Percentiles rank a stretch among this genome's conserved stretches.
phyloP scores from a whole-genome alignment of 306 rosid genomes.

The Echinosophora koreensis region DNA sequence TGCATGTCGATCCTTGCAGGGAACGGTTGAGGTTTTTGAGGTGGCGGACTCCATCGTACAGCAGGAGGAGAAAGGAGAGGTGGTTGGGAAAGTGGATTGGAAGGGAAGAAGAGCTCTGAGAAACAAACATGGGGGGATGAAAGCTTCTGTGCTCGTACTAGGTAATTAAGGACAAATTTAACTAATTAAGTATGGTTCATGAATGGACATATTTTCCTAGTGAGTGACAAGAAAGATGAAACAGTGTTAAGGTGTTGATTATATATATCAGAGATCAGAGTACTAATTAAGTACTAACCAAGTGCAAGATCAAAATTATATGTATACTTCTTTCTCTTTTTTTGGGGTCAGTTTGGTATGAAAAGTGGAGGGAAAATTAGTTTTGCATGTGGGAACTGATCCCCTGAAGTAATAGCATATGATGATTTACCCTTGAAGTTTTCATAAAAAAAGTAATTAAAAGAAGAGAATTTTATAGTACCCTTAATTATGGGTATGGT shows the following conservation, averaged over 20 bases:
- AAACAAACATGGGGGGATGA: constrained; percentile 78
- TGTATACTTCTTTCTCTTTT: neutral
- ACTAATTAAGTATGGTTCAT: no score
- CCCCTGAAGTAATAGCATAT: no score
- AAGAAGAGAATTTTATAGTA: no score
- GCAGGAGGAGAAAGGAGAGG: constrained; percentile 40
- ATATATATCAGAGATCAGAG: no score
- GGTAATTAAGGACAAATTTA: constrained; percentile 50
- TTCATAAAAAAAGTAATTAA: no score
- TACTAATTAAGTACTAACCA: no score
- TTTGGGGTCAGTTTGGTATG: neutral
- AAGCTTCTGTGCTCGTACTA: constrained; percentile 60
- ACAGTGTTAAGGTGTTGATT: no score
- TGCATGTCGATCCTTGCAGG: constrained; percentile 45
- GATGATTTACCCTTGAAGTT: no score
- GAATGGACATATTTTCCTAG: no score
- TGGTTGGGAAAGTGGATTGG: constrained; percentile 82
- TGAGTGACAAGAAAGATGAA: no score
- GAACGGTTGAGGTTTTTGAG: constrained; percentile 43
- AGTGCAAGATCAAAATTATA: no score
- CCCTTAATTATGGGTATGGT: no score
- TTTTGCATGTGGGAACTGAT: neutral
- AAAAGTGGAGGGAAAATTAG: neutral
- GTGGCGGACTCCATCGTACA: neutral
- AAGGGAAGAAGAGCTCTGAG: constrained; percentile 79